Base-by-base conservation (phyloP, 768 basidiomycete genomes). In the Trametes cinnabarina region DNA sequence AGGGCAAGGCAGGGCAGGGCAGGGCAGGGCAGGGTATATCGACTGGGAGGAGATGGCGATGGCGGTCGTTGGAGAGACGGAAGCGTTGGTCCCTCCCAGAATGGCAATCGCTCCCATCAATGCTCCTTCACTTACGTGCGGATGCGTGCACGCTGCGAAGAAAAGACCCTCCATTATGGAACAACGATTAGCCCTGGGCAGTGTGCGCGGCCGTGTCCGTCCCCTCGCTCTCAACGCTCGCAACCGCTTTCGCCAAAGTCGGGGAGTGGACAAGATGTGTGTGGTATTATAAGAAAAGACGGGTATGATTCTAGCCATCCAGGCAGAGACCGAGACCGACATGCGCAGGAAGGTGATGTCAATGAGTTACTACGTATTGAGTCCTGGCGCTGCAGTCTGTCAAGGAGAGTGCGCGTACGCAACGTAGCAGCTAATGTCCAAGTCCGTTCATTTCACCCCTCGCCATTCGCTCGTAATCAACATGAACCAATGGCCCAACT, bases 301-400 rank as follows among this genome's bases (percentile, higher is more conserved):
- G 54, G 54, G 54, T 56, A 55, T 61, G 59, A 39, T 51, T 48
- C n/a, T 35, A 40, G 42, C 39, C 9, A 42, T 11, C 28, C 7
- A 35, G 28, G 37, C 25, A 11, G 2, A 34, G 34, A 20, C n/a
- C n/a, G n/a, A n/a, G n/a, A n/a, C n/a, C n/a, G 39, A 32, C 30
- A 32, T 32, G 6, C 30, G 35, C 55, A 52, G 49, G 46, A 47
- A 49, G n/a, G n/a, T n/a, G 17, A 23, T 40, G 54, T 23, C 26
- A 52, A 55, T 47, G 42, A 34, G 52, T 54, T 54, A 60, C 51
- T 47, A 55, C 32, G 53, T 50, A 55, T n/a, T n/a, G n/a, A n/a
- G 59, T 55, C 49, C 59, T 39, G 34, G 32, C 43, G 59, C 53
- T 61, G 47, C 54, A 40, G 54, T 55, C 40, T 40, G 43, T 51